Percentiles rank a stretch among this genome's conserved stretches.
These are phyloP conservation scores for Mollisiaceae sp. DNA, from an alignment of 2,329 filamentous ascomycete genomes.

Conservation along the genomic window DNA sequence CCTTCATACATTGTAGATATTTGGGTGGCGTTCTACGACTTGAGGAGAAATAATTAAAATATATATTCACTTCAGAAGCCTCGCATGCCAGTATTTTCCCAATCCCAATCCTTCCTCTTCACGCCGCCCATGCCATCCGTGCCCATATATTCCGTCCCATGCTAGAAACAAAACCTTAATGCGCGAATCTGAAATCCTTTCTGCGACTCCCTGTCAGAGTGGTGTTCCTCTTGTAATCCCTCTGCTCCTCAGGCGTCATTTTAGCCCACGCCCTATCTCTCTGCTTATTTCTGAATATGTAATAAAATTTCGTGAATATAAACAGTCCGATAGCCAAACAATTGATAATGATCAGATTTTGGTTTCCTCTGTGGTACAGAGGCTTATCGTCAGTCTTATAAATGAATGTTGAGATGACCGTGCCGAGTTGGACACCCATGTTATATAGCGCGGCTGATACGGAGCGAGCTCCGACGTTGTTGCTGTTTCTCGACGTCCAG, in stretches of 20 bases:
- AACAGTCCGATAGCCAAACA: constrained; percentile 54
- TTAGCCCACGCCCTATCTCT: constrained; percentile 50
- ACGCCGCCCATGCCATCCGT: not conserved
- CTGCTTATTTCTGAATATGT: constrained; percentile 50
- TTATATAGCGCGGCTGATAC: constrained; percentile 69
- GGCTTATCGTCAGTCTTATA: constrained; percentile 57
- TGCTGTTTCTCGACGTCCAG: constrained; percentile 62
- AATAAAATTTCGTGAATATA: constrained; percentile 54
- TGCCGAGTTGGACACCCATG: constrained; percentile 48
- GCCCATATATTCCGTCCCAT: not conserved
- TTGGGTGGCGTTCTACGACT: not conserved
- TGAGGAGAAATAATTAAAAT: not conserved
- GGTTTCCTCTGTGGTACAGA: constrained; percentile 62
- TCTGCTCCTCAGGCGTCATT: constrained; percentile 50
- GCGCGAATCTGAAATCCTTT: constrained; percentile 47
- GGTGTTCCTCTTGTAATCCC: constrained; percentile 44
- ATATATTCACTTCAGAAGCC: not conserved
- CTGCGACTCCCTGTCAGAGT: constrained; percentile 47
- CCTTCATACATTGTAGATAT: not conserved
- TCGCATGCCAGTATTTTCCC: not conserved
- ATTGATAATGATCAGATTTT: constrained; percentile 57
- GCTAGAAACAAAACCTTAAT: constrained; percentile 32
- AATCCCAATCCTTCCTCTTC: not conserved
- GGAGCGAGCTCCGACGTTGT: constrained; percentile 64
- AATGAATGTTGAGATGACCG: constrained; percentile 49